phyloP scores from a whole-genome alignment of 768 basidiomycete species.

The Russula foetens region DNA sequence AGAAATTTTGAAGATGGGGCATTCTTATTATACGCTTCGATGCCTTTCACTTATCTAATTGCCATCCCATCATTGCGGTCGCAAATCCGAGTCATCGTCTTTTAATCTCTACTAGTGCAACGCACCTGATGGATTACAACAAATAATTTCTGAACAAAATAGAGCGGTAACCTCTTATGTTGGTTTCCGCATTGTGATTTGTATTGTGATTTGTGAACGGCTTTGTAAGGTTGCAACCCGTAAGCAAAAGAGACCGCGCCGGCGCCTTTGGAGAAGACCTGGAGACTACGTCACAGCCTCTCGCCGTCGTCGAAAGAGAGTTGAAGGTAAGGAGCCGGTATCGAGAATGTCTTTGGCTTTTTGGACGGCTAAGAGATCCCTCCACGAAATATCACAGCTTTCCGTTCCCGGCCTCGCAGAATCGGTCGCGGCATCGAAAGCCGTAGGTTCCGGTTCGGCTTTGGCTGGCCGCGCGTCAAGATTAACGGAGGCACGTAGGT shows the following conservation, averaged over 20 bases:
- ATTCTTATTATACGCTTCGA: too few relatives aligned
- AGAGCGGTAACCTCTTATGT: not conserved
- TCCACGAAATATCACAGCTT: not conserved
- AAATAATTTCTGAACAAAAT: not conserved
- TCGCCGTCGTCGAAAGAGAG: not conserved
- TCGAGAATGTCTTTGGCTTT: not conserved
- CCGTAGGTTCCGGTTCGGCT: not conserved
- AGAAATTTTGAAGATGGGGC: too few relatives aligned
- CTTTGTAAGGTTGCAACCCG: constrained; percentile 47
- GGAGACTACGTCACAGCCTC: not conserved
- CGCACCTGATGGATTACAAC: constrained; percentile 57
- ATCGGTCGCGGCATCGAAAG: not conserved
- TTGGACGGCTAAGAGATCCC: not conserved
- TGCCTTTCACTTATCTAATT: too few relatives aligned
- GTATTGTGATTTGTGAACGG: too few relatives aligned
- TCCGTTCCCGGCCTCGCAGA: not conserved
- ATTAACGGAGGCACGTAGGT: not conserved
- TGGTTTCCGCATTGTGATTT: constrained; percentile 8
- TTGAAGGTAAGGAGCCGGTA: too few relatives aligned
- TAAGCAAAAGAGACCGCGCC: constrained; percentile 21
- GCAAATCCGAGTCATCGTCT: too few relatives aligned
- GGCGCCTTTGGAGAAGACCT: not conserved
- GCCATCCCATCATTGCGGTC: too few relatives aligned
- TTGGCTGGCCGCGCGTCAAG: not conserved
- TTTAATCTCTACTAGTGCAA: not conserved